Evolutionary conservation across 1,139 yeast species (phyloP).

Genomic region (Pichia sp.): DNA sequence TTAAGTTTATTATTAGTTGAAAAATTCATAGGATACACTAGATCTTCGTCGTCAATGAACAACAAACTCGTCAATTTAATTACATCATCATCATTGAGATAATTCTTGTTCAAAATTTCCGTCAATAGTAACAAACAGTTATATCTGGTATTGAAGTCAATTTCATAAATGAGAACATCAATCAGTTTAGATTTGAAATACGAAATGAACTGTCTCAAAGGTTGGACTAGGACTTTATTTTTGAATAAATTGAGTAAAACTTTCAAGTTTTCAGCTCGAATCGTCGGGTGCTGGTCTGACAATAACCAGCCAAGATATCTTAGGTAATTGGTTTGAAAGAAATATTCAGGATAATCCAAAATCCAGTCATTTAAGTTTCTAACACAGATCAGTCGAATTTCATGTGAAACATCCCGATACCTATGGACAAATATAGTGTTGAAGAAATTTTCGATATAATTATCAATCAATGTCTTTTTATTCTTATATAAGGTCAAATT

Average conservation of each 20-base stretch:
- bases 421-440: slow-evolving; percentile 67
- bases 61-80: slow-evolving; percentile 34
- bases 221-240: slow-evolving; percentile 17
- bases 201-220: slow-evolving; percentile 31
- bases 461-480: slow-evolving; percentile 46
- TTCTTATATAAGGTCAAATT: slow-evolving; percentile 41
- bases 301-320: slow-evolving; percentile 80
- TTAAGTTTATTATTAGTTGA: slow-evolving; percentile 15
- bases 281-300: slow-evolving; percentile 56
- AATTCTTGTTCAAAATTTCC: slow-evolving; percentile 53
- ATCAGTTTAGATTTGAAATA: slow-evolving; percentile 46
- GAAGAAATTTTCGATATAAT: slow-evolving; percentile 56
- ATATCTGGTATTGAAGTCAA: slow-evolving; percentile 45
- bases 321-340: slow-evolving; percentile 58
- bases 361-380: slow-evolving; percentile 59
- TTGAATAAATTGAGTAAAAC: slow-evolving; percentile 43
- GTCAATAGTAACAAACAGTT: slow-evolving; percentile 45
- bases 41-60: slow-evolving; percentile 33
- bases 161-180: slow-evolving; percentile 49
- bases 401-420: slow-evolving; percentile 72
- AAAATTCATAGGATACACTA: slow-evolving; percentile 16
- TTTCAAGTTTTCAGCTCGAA: slow-evolving; percentile 58
- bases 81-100: slow-evolving; percentile 50
- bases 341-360: slow-evolving; percentile 58
- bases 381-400: slow-evolving; percentile 64